Conservation (phyloP, 768 basidiomycete genomes). For the Ephemerocybe angulata region DNA sequence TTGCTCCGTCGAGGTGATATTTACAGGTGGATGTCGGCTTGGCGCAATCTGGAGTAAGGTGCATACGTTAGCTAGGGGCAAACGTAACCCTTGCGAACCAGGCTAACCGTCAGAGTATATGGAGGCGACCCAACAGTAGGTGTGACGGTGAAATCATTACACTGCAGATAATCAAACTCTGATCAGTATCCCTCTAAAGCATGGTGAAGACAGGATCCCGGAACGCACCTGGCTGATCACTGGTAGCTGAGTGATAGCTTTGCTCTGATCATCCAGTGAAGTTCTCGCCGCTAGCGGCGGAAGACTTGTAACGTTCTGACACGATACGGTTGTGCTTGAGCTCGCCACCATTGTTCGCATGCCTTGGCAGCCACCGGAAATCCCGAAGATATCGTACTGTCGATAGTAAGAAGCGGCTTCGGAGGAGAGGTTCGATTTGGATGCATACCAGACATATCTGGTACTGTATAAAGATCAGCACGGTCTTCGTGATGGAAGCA, state of each 20-base stretch:
- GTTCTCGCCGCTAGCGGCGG: slow-evolving; percentile 17
- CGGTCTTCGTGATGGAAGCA: background rate
- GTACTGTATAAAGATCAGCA: slow-evolving; percentile 30
- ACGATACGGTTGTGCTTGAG: slow-evolving; percentile 29
- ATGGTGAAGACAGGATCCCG: background rate
- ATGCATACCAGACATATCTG: slow-evolving; percentile 53
- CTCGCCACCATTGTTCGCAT: slow-evolving; percentile 47
- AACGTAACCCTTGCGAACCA: background rate
- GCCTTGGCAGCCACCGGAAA: slow-evolving; percentile 51
- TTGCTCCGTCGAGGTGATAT: slow-evolving; percentile 41
- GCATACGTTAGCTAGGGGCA: background rate
- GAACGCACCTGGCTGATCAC: background rate
- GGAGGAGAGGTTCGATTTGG: background rate
- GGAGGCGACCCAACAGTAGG: slow-evolving; percentile 45
- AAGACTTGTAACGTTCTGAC: slow-evolving; percentile 39
- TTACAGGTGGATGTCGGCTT: slow-evolving; percentile 47
- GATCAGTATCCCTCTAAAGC: background rate
- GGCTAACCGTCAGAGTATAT: slow-evolving; percentile 41
- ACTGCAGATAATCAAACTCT: slow-evolving; percentile 30
- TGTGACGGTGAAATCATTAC: slow-evolving; percentile 42
- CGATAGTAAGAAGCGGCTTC: background rate
- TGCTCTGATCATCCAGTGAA: background rate
- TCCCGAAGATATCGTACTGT: slow-evolving; percentile 45
- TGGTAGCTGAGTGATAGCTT: background rate
- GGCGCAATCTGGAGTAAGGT: slow-evolving; percentile 40